Evolutionary conservation across 345 rosid species (phyloP).

Genomic region (Ricinus communis): DNA sequence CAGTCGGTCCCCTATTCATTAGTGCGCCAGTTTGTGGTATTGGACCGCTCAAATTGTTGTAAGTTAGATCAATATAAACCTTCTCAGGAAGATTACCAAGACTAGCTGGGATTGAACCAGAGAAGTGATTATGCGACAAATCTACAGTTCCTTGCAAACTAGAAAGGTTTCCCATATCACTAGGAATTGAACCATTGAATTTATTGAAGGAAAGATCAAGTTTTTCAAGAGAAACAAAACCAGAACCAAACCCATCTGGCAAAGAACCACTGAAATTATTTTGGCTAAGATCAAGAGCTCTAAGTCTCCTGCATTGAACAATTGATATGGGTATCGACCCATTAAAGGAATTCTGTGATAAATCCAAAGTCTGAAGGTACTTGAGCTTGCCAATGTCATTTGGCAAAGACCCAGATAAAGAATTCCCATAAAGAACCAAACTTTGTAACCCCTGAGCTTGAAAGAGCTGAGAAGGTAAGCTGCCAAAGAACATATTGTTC

Average conservation of each 20-base stretch:
- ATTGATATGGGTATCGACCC: slow-evolving; percentile 71
- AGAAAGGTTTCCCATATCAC: slow-evolving; percentile 77
- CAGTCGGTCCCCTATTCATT: slow-evolving; percentile 91
- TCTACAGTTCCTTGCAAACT: slow-evolving; percentile 93
- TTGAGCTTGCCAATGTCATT: slow-evolving; percentile 65
- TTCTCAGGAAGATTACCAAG: slow-evolving; percentile 87
- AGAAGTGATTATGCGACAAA: slow-evolving; percentile 78
- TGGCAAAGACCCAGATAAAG: slow-evolving; percentile 74
- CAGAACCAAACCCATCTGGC: slow-evolving; percentile 67
- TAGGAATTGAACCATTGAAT: slow-evolving; percentile 68
- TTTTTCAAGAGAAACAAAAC: slow-evolving; percentile 63
- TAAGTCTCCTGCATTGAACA: slow-evolving; percentile 73
- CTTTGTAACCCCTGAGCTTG: slow-evolving; percentile 78
- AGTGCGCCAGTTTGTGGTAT: slow-evolving; percentile 96
- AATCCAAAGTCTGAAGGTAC: slow-evolving; percentile 76
- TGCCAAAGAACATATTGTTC: slow-evolving; percentile 67
- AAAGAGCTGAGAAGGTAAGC: slow-evolving; percentile 69
- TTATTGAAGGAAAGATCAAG: slow-evolving; percentile 81
- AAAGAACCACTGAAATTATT: slow-evolving; percentile 78
- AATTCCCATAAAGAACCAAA: slow-evolving; percentile 88
- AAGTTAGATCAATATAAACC: slow-evolving; percentile 89
- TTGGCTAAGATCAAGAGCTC: slow-evolving; percentile 67
- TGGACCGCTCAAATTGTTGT: slow-evolving; percentile 84
- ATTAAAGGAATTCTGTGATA: slow-evolving; percentile 76
- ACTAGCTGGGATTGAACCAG: slow-evolving; percentile 76